Conservation (phyloP, 140 eudicot species). For the Anethum foeniculum region DNA sequence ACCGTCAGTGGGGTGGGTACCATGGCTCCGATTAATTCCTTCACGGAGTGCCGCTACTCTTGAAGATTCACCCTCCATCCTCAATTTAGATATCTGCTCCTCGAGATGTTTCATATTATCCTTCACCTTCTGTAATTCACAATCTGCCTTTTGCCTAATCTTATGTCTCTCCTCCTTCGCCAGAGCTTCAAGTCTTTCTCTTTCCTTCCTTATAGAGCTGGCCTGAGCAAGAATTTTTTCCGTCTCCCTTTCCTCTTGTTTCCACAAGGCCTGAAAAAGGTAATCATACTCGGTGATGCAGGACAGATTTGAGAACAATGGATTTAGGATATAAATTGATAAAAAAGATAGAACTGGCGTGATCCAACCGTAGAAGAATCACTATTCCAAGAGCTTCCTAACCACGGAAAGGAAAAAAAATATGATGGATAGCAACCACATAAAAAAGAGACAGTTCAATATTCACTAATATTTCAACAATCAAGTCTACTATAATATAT, state of each 20-base stretch:
- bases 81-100: constrained; percentile 30
- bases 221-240: constrained; percentile 17
- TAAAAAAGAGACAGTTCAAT: not conserved
- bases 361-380: not conserved
- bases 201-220: constrained; percentile 23
- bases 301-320: not conserved
- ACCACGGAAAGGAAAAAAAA: not conserved
- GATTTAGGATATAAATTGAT: not conserved
- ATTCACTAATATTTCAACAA: not conserved
- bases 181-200: constrained; percentile 25
- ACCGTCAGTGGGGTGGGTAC: not conserved
- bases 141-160: constrained; percentile 21
- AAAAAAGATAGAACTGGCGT: not conserved
- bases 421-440: not conserved
- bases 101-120: constrained; percentile 28
- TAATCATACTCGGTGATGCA: not conserved
- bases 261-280: constrained; percentile 31
- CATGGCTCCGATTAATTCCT: constrained; percentile 18
- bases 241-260: constrained; percentile 44
- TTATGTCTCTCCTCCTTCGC: constrained; percentile 25
- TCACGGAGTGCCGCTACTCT: constrained; percentile 36
- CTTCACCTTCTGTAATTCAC: constrained; percentile 19
- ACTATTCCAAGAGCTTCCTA: not conserved
- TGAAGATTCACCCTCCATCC: constrained; percentile 28
- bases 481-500: not conserved